phyloP scores from a whole-genome alignment of 1,139 yeast species.

The Candida pseudocylindracea region DNA sequence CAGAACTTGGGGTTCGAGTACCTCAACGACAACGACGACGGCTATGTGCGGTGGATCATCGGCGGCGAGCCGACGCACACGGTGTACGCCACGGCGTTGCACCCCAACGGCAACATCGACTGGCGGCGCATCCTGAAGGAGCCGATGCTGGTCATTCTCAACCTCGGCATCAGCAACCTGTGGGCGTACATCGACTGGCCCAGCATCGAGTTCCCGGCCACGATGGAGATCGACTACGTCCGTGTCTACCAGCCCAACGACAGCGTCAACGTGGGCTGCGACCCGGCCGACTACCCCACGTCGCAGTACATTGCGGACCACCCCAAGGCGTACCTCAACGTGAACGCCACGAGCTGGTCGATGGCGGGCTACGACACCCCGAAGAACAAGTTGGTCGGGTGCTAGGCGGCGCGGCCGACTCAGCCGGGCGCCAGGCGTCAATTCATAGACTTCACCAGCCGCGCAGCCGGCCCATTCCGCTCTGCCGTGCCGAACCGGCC shows the following conservation, averaged over 20 bases:
- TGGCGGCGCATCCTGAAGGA: conserved; percentile 9
- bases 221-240: conserved; percentile 8
- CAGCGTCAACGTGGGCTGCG: conserved; percentile 8
- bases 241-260: conserved; percentile 9
- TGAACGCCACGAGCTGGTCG: conserved; percentile 7
- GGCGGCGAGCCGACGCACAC: conserved; percentile 10
- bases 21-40: conserved; percentile 7
- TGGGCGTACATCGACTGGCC: conserved; percentile 14
- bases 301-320: conserved; percentile 8
- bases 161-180: conserved; percentile 10
- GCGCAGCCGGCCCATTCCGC: no score
- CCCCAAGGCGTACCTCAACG: conserved; percentile 7
- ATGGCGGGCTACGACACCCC: conserved; percentile 9
- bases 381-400: conserved; percentile 5
- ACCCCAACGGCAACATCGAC: conserved; percentile 10
- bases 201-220: conserved; percentile 7
- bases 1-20: conserved; percentile 9
- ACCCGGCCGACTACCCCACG: conserved; percentile 9
- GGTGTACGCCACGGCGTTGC: conserved; percentile 7
- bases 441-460: no score
- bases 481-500: no score
- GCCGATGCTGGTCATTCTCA: conserved; percentile 10
- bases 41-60: conserved; percentile 9
- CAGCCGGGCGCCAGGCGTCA: no score
- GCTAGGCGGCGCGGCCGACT: neutral